Evolutionary conservation across 345 rosid genomes (phyloP).

Genomic region (Xanthoceras sorbifolium): DNA sequence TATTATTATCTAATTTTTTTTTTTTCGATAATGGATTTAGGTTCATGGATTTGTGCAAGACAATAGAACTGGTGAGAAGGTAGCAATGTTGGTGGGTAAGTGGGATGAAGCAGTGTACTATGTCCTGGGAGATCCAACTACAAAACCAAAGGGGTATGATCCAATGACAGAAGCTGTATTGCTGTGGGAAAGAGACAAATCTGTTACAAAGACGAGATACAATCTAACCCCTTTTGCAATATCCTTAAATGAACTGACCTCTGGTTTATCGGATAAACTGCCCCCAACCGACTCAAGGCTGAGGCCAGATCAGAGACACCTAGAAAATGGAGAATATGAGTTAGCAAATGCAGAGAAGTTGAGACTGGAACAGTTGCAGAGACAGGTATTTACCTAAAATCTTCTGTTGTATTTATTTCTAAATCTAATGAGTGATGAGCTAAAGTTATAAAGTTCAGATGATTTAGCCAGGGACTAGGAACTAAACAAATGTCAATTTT

Average conservation of each 20-base stretch:
- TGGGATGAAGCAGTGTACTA: constrained; percentile 99
- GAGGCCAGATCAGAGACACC: constrained; percentile 94
- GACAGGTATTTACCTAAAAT: constrained; percentile 66
- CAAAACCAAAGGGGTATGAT: constrained; percentile 93
- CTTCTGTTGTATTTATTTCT: background rate
- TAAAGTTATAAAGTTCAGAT: background rate
- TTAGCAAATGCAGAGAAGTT: constrained; percentile 90
- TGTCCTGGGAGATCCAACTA: constrained; percentile 83
- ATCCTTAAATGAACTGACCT: constrained; percentile 84
- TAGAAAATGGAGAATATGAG: constrained; percentile 95
- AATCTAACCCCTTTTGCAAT: constrained; percentile 89
- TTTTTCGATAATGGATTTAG: constrained; percentile 31
- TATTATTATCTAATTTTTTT: background rate
- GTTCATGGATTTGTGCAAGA: constrained; percentile 99
- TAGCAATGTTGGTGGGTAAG: constrained; percentile 92
- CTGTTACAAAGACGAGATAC: constrained; percentile 86
- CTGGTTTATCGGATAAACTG: constrained; percentile 69
- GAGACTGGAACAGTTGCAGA: constrained; percentile 92
- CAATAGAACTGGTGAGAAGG: constrained; percentile 93
- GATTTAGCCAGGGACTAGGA: background rate
- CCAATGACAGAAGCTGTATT: constrained; percentile 94
- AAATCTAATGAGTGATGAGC: background rate
- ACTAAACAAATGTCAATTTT: background rate
- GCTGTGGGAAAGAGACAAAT: constrained; percentile 88
- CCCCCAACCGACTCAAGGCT: constrained; percentile 98